phyloP scores from a whole-genome alignment of 805 yeast genomes.

The Saturnispora halmiae region DNA sequence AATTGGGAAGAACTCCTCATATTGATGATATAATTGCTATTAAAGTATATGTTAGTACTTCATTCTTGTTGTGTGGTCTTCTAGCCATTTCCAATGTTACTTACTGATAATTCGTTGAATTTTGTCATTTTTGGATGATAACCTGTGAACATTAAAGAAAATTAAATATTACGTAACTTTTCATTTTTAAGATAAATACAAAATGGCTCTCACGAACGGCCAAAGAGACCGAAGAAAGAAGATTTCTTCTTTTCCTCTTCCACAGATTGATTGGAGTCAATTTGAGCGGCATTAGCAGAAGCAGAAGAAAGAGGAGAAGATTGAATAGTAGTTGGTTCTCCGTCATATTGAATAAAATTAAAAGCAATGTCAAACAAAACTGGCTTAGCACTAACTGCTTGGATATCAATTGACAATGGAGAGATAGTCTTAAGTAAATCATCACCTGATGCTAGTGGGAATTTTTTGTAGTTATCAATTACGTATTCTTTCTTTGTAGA shows the following conservation, averaged over 20 bases:
- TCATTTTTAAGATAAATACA: background rate
- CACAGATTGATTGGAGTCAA: conserved; percentile 7
- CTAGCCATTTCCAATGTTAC: too few species aligned
- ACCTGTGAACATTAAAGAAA: too few species aligned
- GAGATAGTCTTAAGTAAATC: conserved; percentile 28
- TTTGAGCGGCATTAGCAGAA: background rate
- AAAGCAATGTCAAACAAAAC: conserved; percentile 86
- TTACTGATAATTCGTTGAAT: background rate
- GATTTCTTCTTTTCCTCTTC: conserved; percentile 37
- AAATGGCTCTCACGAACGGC: conserved; percentile 20
- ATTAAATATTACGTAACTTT: too few species aligned
- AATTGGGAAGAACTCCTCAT: background rate
- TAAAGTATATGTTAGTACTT: too few species aligned
- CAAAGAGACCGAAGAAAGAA: conserved; percentile 70
- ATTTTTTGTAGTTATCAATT: conserved; percentile 24
- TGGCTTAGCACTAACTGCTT: conserved; percentile 72
- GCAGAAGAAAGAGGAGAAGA: background rate
- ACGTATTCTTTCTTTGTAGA: conserved; percentile 13
- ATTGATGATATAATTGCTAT: conserved; percentile 2
- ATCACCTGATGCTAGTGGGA: conserved; percentile 23
- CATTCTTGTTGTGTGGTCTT: too few species aligned
- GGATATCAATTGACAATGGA: conserved; percentile 30
- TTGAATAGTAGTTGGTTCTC: conserved; percentile 12
- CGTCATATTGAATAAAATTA: conserved; percentile 60
- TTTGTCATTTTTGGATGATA: background rate